Percentiles rank a stretch among this genome's conserved stretches.
These are phyloP conservation scores for Aspergillus sojae DNA, from an alignment of 2,329 filamentous ascomycete genomes.

Conservation along the genomic window DNA sequence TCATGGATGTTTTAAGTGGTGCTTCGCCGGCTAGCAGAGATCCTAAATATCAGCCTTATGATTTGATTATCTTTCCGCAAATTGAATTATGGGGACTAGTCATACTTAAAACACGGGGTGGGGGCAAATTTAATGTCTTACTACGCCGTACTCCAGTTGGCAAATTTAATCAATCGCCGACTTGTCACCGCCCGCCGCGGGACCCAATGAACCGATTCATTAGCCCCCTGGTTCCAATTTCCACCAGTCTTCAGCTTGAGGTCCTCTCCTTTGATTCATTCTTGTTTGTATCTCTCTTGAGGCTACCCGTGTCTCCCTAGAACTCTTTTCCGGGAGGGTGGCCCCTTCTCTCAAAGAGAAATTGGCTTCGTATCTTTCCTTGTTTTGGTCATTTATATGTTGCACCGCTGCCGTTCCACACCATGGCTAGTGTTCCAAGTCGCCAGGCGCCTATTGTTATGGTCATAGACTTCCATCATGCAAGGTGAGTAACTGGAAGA, in stretches of 20 bases:
- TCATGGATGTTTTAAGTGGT: not conserved
- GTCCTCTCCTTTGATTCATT: not conserved
- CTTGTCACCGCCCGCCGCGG: conserved; percentile 24
- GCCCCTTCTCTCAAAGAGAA: conserved; percentile 14
- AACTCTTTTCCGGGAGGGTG: conserved; percentile 13
- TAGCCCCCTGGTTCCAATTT: conserved; percentile 10
- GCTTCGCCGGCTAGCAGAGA: not conserved
- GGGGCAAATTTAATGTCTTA: not conserved
- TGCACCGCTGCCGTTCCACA: conserved; percentile 14
- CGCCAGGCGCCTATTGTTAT: conserved; percentile 67
- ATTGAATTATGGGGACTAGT: not conserved
- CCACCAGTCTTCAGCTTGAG: conserved; percentile 6
- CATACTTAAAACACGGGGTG: not conserved
- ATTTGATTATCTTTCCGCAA: not conserved
- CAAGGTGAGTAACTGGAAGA: conserved; percentile 46
- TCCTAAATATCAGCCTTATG: not conserved
- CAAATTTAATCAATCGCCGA: conserved; percentile 3
- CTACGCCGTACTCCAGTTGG: not conserved
- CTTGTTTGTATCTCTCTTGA: conserved; percentile 9
- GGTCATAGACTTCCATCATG: conserved; percentile 84
- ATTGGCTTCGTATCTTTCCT: conserved; percentile 18
- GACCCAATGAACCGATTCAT: conserved; percentile 11
- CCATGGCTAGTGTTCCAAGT: conserved; percentile 47
- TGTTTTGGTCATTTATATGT: conserved; percentile 15
- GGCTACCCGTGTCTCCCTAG: conserved; percentile 6